Evolutionary conservation across 257 asterid species (phyloP).

Genomic region (Nicotiana knightiana): DNA sequence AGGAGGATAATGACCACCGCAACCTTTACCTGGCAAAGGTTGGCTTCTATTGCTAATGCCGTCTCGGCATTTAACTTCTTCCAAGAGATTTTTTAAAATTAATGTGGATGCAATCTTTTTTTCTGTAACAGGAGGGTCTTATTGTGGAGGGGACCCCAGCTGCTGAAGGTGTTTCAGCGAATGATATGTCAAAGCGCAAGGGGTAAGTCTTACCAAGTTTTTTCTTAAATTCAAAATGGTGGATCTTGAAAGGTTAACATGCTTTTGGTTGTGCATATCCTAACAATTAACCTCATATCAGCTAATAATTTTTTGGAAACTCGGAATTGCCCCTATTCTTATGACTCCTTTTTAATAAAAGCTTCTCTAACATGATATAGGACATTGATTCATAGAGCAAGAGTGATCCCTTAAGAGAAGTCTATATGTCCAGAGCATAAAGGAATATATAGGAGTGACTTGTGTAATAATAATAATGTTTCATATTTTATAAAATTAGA

Average conservation of each 20-base stretch:
- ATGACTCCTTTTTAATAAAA: background rate
- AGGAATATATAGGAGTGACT: background rate
- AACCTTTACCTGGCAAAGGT: constrained; percentile 93
- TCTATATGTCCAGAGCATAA: background rate
- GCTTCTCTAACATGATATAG: background rate
- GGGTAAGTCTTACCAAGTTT: constrained; percentile 33
- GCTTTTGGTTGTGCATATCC: background rate
- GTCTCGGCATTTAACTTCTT: constrained; percentile 5
- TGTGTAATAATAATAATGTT: background rate
- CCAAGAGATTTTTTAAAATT: background rate
- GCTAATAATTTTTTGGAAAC: background rate
- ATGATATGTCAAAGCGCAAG: constrained; percentile 85
- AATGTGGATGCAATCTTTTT: constrained; percentile 14
- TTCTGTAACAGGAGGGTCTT: constrained; percentile 73
- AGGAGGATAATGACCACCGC: constrained; percentile 65
- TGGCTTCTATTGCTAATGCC: constrained; percentile 9
- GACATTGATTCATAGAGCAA: background rate
- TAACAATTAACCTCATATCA: background rate
- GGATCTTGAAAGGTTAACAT: background rate
- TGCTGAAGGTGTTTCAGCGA: constrained; percentile 82
- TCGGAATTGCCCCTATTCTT: background rate
- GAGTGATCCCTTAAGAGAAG: background rate
- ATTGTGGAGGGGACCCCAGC: constrained; percentile 80
- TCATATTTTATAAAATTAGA: background rate
- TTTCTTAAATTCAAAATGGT: background rate